phyloP scores from a whole-genome alignment of 148 eudicot species.

The Rhododendron simsii region DNA sequence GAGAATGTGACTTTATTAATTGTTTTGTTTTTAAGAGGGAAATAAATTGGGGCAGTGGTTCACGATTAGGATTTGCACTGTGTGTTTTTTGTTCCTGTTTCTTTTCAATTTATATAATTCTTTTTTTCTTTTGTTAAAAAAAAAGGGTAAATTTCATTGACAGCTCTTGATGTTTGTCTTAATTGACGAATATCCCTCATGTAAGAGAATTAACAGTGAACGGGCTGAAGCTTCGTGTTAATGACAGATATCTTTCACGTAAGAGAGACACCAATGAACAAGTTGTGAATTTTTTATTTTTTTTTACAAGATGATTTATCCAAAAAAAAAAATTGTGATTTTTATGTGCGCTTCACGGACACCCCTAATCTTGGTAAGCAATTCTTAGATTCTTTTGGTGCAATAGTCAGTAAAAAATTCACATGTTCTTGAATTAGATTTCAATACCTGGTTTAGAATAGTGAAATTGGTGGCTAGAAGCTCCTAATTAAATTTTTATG shows the following conservation, averaged over 20 bases:
- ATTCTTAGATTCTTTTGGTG: no score
- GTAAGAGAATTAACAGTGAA: no score
- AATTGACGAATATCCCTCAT: no score
- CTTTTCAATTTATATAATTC: background rate
- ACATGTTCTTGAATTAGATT: no score
- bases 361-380: no score
- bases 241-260: background rate
- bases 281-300: no score
- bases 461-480: no score
- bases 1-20: constrained; percentile 16
- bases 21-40: background rate
- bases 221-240: background rate
- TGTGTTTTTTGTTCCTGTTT: background rate
- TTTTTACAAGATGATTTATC: no score
- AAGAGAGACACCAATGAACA: background rate
- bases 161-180: background rate
- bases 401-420: no score
- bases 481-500: no score
- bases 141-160: background rate
- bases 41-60: background rate
- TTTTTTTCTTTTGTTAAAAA: background rate
- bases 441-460: no score
- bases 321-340: no score
- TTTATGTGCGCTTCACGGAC: background rate
- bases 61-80: background rate